phyloP scores from a whole-genome alignment of 2,329 filamentous ascomycete species.

The Colletotrichum lini region DNA sequence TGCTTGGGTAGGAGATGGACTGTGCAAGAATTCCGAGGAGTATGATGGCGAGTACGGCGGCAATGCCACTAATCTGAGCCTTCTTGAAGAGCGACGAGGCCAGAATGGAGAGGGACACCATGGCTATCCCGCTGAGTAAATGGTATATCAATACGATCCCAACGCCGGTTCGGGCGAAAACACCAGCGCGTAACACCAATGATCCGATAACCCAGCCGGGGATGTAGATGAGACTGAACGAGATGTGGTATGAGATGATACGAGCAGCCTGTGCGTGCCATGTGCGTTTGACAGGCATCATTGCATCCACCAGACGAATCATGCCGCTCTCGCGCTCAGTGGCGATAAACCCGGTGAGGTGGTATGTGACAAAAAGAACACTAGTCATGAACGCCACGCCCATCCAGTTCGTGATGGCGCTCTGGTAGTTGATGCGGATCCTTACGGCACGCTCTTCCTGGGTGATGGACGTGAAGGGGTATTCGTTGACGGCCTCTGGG shows the following conservation, averaged over 20 bases:
- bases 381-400: slow-evolving; percentile 85
- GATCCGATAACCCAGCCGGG: slow-evolving; percentile 87
- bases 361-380: slow-evolving; percentile 86
- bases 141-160: slow-evolving; percentile 81
- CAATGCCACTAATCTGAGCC: slow-evolving; percentile 89
- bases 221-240: slow-evolving; percentile 84
- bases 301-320: slow-evolving; percentile 89
- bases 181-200: slow-evolving; percentile 72
- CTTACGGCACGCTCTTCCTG: slow-evolving; percentile 74
- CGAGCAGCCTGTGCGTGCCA: slow-evolving; percentile 86
- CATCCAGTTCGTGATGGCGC: slow-evolving; percentile 80
- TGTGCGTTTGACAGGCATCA: slow-evolving; percentile 82
- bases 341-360: slow-evolving; percentile 88
- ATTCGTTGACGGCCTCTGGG: slow-evolving; percentile 71
- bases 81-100: slow-evolving; percentile 88
- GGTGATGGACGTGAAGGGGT: slow-evolving; percentile 82
- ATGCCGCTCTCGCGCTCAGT: slow-evolving; percentile 89
- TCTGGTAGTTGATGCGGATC: slow-evolving; percentile 80
- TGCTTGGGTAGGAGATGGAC: slow-evolving; percentile 74
- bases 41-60: slow-evolving; percentile 79
- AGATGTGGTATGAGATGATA: slow-evolving; percentile 83
- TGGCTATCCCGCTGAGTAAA: slow-evolving; percentile 80
- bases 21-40: slow-evolving; percentile 88
- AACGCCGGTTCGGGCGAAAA: slow-evolving; percentile 75
- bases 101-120: slow-evolving; percentile 86